phyloP scores from a whole-genome alignment of 768 basidiomycete genomes.

The Naganishia vishniacii region DNA sequence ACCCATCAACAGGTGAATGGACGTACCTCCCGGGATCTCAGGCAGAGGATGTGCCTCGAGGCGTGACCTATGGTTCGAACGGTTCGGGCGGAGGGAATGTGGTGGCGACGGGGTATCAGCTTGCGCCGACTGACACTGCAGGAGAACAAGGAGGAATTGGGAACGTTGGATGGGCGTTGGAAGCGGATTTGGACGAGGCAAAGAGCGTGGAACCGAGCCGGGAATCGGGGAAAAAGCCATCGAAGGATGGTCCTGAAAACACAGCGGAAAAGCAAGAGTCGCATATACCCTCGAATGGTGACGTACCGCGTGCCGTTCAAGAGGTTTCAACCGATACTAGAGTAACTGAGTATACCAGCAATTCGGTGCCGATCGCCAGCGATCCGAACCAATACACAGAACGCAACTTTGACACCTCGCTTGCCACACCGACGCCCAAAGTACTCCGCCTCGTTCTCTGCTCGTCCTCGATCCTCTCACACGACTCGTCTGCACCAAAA shows the following conservation, averaged over 20 bases:
- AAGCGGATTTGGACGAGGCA: not conserved
- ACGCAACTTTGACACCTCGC: not conserved
- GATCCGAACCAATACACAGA: not conserved
- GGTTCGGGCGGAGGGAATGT: not conserved
- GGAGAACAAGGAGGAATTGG: conserved; percentile 17
- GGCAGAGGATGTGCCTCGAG: not conserved
- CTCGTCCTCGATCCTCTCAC: conserved; percentile 17
- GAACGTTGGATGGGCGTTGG: conserved; percentile 24
- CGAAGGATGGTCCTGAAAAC: too few relatives aligned
- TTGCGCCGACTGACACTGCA: not conserved
- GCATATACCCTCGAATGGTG: too few relatives aligned
- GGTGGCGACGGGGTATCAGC: not conserved
- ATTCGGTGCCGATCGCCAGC: not conserved
- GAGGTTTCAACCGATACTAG: too few relatives aligned
- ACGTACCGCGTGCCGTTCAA: too few relatives aligned
- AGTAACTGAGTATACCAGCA: too few relatives aligned
- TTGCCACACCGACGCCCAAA: conserved; percentile 32
- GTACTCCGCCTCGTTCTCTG: conserved; percentile 39
- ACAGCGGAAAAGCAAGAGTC: too few relatives aligned
- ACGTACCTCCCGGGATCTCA: not conserved
- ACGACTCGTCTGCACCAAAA: not conserved
- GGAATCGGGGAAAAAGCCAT: too few relatives aligned
- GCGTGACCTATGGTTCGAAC: too few relatives aligned
- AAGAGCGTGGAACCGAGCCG: too few relatives aligned
- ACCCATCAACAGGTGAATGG: not conserved